phyloP scores from a whole-genome alignment of 1,284 basidiomycete genomes.

The Sporisorium scitamineum region DNA sequence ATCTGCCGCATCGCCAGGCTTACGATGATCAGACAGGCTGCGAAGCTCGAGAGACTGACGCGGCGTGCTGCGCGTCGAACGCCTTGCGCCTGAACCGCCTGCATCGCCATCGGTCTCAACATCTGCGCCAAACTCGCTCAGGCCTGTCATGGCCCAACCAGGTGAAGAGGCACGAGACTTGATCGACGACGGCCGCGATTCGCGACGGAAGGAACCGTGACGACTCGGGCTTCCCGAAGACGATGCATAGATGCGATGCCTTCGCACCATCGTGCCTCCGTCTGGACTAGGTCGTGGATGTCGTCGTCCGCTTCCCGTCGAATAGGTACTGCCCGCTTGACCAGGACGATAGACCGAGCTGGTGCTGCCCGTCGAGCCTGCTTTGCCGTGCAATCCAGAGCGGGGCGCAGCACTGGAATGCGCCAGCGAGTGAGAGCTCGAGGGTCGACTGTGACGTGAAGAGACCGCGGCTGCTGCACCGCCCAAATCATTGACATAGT shows the following conservation, averaged over 20 bases:
- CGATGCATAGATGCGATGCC: slow-evolving; percentile 52
- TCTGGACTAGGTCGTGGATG: slow-evolving; percentile 50
- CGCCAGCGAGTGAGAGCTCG: slow-evolving; percentile 54
- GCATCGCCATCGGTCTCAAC: slow-evolving; percentile 15
- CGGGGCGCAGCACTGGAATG: slow-evolving; percentile 31
- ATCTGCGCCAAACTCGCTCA: slow-evolving; percentile 31
- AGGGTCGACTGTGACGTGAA: slow-evolving; percentile 51
- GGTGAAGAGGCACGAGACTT: slow-evolving; percentile 47
- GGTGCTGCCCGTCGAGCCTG: slow-evolving; percentile 54
- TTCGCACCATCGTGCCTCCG: slow-evolving; percentile 54
- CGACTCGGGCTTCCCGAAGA: slow-evolving; percentile 49
- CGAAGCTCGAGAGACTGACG: slow-evolving; percentile 41
- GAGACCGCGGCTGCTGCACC: slow-evolving; percentile 10
- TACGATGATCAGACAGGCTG: slow-evolving; percentile 26
- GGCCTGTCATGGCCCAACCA: slow-evolving; percentile 24
- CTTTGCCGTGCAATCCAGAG: slow-evolving; percentile 48
- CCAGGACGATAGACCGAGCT: slow-evolving; percentile 38
- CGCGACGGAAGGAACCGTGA: slow-evolving; percentile 34
- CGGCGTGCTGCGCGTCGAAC: slow-evolving; percentile 40
- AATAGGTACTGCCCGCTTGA: slow-evolving; percentile 44
- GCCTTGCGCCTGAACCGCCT: slow-evolving; percentile 5
- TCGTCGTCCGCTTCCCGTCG: slow-evolving; percentile 48
- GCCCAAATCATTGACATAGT: slow-evolving; percentile 28
- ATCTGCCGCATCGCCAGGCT: slow-evolving; percentile 5
- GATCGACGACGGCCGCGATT: slow-evolving; percentile 46